phyloP scores from a whole-genome alignment of 2,329 filamentous ascomycete species.

The Aspergillus piperis region DNA sequence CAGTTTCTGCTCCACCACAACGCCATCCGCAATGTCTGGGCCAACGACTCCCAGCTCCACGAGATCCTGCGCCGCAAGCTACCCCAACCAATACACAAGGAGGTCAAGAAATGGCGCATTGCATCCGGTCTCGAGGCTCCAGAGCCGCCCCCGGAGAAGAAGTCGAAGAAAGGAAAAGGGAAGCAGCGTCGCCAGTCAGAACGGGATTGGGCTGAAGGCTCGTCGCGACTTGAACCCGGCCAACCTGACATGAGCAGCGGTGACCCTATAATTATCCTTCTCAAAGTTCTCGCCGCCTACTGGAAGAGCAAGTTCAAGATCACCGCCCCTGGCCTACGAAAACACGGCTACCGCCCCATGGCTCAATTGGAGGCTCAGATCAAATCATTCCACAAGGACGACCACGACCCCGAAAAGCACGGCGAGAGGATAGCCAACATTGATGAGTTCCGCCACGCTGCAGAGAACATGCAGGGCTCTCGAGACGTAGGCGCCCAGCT shows the following conservation, averaged over 20 bases:
- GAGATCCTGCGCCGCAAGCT: slow-evolving; percentile 74
- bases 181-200: slow-evolving; percentile 43
- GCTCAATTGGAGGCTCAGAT: slow-evolving; percentile 72
- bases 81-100: slow-evolving; percentile 66
- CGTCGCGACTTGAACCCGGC: slow-evolving; percentile 68
- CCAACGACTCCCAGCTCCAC: slow-evolving; percentile 75
- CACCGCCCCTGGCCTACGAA: slow-evolving; percentile 78
- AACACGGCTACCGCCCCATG: slow-evolving; percentile 83
- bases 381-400: slow-evolving; percentile 66
- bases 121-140: slow-evolving; percentile 63
- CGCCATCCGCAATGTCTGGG: slow-evolving; percentile 77
- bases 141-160: slow-evolving; percentile 43
- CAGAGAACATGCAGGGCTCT: slow-evolving; percentile 73
- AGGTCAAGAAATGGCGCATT: slow-evolving; percentile 71
- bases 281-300: slow-evolving; percentile 76
- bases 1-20: slow-evolving; percentile 89
- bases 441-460: slow-evolving; percentile 67
- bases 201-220: slow-evolving; percentile 72
- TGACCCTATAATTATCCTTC: slow-evolving; percentile 75
- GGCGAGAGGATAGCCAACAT: slow-evolving; percentile 74
- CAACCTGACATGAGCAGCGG: slow-evolving; percentile 76
- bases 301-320: slow-evolving; percentile 85
- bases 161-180: slow-evolving; percentile 44
- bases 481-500: slow-evolving; percentile 86
- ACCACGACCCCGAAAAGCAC: slow-evolving; percentile 63